phyloP scores from a whole-genome alignment of 257 asterid genomes.

The Plantago elongata region DNA sequence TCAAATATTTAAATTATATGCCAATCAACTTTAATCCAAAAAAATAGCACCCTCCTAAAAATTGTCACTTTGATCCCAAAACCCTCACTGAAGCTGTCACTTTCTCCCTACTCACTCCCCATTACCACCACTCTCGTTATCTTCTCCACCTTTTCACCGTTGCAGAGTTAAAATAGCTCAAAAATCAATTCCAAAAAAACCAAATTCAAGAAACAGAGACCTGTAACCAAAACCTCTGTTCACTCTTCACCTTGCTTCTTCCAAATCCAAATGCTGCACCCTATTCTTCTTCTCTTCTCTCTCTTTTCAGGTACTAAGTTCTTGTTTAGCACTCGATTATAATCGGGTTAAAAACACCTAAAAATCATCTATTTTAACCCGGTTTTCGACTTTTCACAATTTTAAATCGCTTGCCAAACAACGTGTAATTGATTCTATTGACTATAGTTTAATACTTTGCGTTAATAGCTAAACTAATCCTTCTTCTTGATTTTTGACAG shows the following conservation, averaged over 20 bases:
- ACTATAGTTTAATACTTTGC: too few species aligned
- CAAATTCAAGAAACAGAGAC: slow-evolving; percentile 10
- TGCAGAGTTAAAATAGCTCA: too few species aligned
- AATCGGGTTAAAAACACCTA: too few species aligned
- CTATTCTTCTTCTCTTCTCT: slow-evolving; percentile 37
- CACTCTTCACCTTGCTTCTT: neutral
- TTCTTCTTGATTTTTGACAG: slow-evolving; percentile 24
- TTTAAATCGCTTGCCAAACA: too few species aligned
- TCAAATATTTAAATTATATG: too few species aligned
- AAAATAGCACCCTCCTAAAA: neutral
- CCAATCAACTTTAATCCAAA: too few species aligned
- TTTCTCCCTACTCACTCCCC: neutral
- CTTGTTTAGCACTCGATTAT: too few species aligned
- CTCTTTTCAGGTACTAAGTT: slow-evolving; percentile 37
- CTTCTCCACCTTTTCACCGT: neutral
- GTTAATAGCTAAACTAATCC: neutral
- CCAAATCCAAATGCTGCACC: slow-evolving; percentile 42
- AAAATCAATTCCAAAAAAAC: neutral
- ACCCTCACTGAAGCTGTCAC: neutral
- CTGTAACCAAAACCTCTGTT: slow-evolving; percentile 8
- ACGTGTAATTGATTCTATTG: too few species aligned
- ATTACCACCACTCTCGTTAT: too few species aligned
- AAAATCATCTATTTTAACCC: too few species aligned
- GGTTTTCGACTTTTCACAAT: too few species aligned
- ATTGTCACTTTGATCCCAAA: neutral